Conservation (phyloP, 164 flowering plant genomes). For the Chloranthus sessilifolius region DNA sequence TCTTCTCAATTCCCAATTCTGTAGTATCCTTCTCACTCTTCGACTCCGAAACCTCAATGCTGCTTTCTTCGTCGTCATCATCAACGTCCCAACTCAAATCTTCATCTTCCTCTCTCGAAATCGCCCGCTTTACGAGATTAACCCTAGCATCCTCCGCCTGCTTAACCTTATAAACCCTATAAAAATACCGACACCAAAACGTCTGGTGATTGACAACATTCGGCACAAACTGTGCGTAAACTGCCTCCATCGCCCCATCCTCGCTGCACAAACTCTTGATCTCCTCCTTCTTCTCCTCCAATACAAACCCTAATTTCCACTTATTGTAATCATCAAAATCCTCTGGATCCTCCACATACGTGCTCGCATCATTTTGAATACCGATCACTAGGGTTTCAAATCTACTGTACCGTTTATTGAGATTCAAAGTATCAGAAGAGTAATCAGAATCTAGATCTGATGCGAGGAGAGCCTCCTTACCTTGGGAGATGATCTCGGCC, state of each 20-base stretch:
- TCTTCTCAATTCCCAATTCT: background rate
- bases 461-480: constrained; percentile 42
- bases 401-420: constrained; percentile 45
- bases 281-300: constrained; percentile 53
- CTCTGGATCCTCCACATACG: constrained; percentile 56
- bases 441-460: constrained; percentile 24
- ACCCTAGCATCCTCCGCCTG: constrained; percentile 70
- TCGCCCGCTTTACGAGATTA: constrained; percentile 64
- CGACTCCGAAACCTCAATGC: constrained; percentile 3
- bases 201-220: constrained; percentile 36
- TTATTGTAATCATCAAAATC: constrained; percentile 48
- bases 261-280: constrained; percentile 41
- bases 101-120: constrained; percentile 67
- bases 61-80: constrained; percentile 35
- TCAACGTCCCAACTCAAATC: constrained; percentile 88
- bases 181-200: constrained; percentile 80
- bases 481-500: constrained; percentile 52
- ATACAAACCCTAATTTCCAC: constrained; percentile 61
- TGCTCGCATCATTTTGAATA: constrained; percentile 41
- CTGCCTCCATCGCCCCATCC: constrained; percentile 38
- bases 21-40: background rate
- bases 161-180: constrained; percentile 49
- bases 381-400: constrained; percentile 47
- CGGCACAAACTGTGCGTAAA: constrained; percentile 55
- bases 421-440: constrained; percentile 10